Evolutionary conservation across 2,329 filamentous ascomycete species (phyloP).

Genomic region (Ceratocystis harringtonii): DNA sequence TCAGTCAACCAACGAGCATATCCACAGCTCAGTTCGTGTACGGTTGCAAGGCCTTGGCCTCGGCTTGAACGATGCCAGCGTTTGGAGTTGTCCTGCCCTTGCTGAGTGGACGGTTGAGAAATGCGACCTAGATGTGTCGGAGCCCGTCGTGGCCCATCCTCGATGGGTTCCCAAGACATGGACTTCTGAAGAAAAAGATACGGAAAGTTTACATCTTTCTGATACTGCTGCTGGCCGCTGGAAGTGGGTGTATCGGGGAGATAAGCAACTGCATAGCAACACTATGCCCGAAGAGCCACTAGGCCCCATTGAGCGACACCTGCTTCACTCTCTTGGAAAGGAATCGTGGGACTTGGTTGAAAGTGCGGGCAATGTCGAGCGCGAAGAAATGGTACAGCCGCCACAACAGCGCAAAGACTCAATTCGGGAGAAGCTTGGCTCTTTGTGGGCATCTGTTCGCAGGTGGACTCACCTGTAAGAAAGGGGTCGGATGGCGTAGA

Average conservation of each 20-base stretch:
- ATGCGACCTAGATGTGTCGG: neutral
- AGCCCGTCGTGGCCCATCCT: neutral
- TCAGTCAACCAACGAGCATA: slow-evolving; percentile 38
- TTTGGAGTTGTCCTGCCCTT: slow-evolving; percentile 35
- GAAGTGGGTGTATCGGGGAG: slow-evolving; percentile 40
- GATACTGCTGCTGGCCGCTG: slow-evolving; percentile 27
- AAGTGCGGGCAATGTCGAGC: neutral
- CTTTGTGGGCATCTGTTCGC: neutral
- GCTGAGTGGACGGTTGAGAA: slow-evolving; percentile 29
- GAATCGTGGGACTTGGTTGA: slow-evolving; percentile 22
- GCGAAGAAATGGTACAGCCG: slow-evolving; percentile 9
- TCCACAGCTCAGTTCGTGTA: slow-evolving; percentile 40
- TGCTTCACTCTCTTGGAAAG: slow-evolving; percentile 32
- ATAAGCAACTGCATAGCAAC: slow-evolving; percentile 27
- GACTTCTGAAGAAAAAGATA: slow-evolving; percentile 18
- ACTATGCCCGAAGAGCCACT: slow-evolving; percentile 39
- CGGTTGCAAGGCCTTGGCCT: slow-evolving; percentile 36
- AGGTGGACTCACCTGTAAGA: neutral
- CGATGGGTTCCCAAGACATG: slow-evolving; percentile 10
- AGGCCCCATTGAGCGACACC: slow-evolving; percentile 37
- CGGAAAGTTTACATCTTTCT: slow-evolving; percentile 16
- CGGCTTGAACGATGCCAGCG: slow-evolving; percentile 32
- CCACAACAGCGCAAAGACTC: slow-evolving; percentile 3
- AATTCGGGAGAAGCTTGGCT: slow-evolving; percentile 4
- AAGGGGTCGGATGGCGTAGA: neutral